Conservation (phyloP, 2,329 filamentous ascomycete species). For the Clonostachys chloroleuca region DNA sequence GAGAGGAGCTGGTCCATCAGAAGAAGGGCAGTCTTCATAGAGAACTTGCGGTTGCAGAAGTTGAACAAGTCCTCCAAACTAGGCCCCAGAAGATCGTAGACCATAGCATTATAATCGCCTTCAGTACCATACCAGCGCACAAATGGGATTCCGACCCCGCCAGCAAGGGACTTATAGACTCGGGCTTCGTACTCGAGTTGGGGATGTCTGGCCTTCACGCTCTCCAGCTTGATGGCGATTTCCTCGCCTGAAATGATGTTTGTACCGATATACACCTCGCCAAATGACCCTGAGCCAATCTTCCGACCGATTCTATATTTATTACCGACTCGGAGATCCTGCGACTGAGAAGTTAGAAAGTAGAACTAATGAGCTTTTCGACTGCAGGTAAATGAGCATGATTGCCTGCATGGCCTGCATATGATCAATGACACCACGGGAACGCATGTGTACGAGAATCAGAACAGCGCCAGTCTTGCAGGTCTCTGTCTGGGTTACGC, state of each 20-base stretch:
- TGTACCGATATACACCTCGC: conserved; percentile 97
- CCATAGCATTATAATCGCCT: conserved; percentile 99
- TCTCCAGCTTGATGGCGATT: conserved; percentile 99
- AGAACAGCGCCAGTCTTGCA: too few relatives aligned
- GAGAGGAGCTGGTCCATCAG: conserved; percentile 98
- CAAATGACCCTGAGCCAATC: conserved; percentile 96
- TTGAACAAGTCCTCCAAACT: conserved; percentile 98
- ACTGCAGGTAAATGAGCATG: too few relatives aligned
- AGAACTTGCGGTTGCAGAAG: conserved; percentile 99
- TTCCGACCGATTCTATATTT: conserved; percentile 99
- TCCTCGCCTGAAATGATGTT: conserved; percentile 99
- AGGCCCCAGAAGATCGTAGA: conserved; percentile 91
- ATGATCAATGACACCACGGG: too few relatives aligned
- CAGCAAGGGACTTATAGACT: conserved; percentile 85
- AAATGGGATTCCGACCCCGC: conserved; percentile 96
- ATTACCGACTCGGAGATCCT: conserved; percentile 99
- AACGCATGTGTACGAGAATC: too few relatives aligned
- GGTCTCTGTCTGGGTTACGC: not conserved
- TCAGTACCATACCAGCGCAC: conserved; percentile 99
- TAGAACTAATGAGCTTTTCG: not conserved
- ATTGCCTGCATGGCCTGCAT: too few relatives aligned
- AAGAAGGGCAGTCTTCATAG: conserved; percentile 93
- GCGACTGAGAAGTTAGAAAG: conserved; percentile 5
- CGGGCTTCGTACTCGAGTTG: conserved; percentile 98
- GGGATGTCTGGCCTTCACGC: conserved; percentile 98